Conservation (phyloP, 768 basidiomycete species). For the Coprinopsis strossmayeri region DNA sequence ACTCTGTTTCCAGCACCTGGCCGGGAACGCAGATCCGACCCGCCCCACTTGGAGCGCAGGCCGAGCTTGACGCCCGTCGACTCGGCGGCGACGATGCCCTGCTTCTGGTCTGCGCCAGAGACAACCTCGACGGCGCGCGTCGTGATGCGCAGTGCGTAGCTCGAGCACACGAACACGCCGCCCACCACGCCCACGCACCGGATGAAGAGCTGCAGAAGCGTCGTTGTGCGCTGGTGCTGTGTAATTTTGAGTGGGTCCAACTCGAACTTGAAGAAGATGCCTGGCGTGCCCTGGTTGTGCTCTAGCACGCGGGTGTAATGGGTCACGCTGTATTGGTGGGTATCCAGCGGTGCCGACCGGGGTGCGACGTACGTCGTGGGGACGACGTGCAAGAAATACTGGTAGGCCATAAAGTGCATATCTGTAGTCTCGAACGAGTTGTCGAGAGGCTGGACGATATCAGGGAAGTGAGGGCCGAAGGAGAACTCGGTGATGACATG, state of each 20-base stretch:
- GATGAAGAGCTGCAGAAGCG: constrained; percentile 75
- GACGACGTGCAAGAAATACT: constrained; percentile 93
- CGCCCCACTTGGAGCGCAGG: constrained; percentile 62
- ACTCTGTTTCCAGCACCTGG: constrained; percentile 53
- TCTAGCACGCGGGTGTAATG: constrained; percentile 77
- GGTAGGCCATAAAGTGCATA: constrained; percentile 79
- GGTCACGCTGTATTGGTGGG: constrained; percentile 91
- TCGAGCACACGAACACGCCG: constrained; percentile 81
- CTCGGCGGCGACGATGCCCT: constrained; percentile 58
- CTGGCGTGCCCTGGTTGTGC: constrained; percentile 77
- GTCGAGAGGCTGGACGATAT: constrained; percentile 92
- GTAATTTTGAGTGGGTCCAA: constrained; percentile 84
- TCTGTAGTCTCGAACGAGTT: constrained; percentile 74
- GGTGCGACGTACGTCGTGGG: constrained; percentile 89
- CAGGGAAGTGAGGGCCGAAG: constrained; percentile 93
- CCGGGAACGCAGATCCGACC: constrained; percentile 54
- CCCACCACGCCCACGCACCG: constrained; percentile 90
- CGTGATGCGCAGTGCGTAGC: constrained; percentile 64
- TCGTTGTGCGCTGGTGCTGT: constrained; percentile 84
- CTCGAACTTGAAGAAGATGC: constrained; percentile 98
- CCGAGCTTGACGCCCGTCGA: constrained; percentile 48
- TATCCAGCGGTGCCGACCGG: constrained; percentile 54
- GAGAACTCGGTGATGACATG: constrained; percentile 97
- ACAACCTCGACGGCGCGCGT: constrained; percentile 64
- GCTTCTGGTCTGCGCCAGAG: constrained; percentile 40